Base-by-base conservation (phyloP, 345 rosid species). In the Geranium rotundifolium region DNA sequence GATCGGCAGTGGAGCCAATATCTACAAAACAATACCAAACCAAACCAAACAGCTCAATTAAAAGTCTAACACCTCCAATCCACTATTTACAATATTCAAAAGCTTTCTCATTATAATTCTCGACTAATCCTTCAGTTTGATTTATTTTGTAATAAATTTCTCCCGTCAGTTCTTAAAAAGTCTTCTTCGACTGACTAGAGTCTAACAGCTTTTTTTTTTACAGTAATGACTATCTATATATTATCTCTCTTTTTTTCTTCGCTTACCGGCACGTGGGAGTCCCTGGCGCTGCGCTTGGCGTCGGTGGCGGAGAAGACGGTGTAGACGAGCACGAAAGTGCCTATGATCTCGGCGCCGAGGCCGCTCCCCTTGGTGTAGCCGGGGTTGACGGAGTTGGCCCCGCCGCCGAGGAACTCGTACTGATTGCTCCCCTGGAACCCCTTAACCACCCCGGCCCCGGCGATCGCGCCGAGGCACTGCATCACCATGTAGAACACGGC, bases 1-100 rank as follows among this genome's bases (percentile, higher is more conserved):
- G 23, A 81, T 78, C 0, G 85, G 85, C 17, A 81, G 79, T 0
- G 85, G 80, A 0, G 80, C 80, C 57, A 81, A 72, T 56, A 80
- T 75, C 75, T 72, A 64, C 29, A 59, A 46, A 39, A 2, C 5
- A 8, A 16, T 18, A n/a, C 18, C 19, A 17, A 31, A 31, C 7
- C 7, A 31, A 2, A 31, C 7, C 3, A 31, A 31, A 31, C 37
- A 31, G 10, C 37, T 2, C 37, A 31, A 3, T 31, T 31, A 31
- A 31, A 31, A 2, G 4, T 31, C 7, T 2, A 31, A 2, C 7
- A 31, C 37, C 7, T 7, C 7, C 7, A 31, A 31, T 31, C 7
- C 3, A 31, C 7, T 7, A 31, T 31, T 31, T 31, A 3, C 37
- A 31, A 31, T n/a, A n/a, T n/a, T n/a, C n/a, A n/a, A n/a, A n/a